Conservation (phyloP, 73 alveolate genomes). For the Tetrahymena thermophila region DNA sequence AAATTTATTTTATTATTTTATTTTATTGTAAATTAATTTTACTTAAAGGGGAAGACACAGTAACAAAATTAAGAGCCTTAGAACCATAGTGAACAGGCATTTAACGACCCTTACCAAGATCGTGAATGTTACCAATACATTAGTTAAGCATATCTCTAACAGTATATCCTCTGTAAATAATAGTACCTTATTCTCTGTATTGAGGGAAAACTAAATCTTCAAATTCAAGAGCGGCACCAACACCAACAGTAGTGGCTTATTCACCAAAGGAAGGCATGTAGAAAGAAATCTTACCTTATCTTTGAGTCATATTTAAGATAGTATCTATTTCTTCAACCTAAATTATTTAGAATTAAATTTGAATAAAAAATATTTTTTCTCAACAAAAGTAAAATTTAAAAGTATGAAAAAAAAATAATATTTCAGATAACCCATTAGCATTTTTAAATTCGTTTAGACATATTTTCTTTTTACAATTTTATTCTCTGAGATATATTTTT, state of each 20-base stretch:
- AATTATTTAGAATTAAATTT: background rate
- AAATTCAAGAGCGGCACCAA: constrained; percentile 80
- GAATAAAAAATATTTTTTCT: too few species aligned
- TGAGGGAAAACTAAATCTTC: constrained; percentile 86
- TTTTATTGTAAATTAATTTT: constrained; percentile 8
- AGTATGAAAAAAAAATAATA: too few species aligned
- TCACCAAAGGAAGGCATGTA: constrained; percentile 74
- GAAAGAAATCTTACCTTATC: constrained; percentile 70
- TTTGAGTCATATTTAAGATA: constrained; percentile 41
- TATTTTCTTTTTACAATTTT: too few species aligned
- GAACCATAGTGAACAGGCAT: constrained; percentile 96
- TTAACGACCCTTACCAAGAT: constrained; percentile 90
- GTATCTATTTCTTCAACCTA: constrained; percentile 45
- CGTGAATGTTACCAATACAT: constrained; percentile 69
- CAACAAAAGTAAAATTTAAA: too few species aligned
- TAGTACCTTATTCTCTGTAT: constrained; percentile 88
- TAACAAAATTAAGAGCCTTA: constrained; percentile 64
- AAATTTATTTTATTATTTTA: background rate
- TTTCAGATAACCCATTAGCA: too few species aligned
- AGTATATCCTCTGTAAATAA: constrained; percentile 89
- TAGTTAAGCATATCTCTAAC: constrained; percentile 83
- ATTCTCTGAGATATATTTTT: background rate
- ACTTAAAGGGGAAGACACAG: constrained; percentile 88
- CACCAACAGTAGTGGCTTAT: constrained; percentile 74
- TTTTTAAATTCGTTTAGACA: too few species aligned